phyloP scores from a whole-genome alignment of 2,329 filamentous ascomycete genomes.

The Dothistroma pini region DNA sequence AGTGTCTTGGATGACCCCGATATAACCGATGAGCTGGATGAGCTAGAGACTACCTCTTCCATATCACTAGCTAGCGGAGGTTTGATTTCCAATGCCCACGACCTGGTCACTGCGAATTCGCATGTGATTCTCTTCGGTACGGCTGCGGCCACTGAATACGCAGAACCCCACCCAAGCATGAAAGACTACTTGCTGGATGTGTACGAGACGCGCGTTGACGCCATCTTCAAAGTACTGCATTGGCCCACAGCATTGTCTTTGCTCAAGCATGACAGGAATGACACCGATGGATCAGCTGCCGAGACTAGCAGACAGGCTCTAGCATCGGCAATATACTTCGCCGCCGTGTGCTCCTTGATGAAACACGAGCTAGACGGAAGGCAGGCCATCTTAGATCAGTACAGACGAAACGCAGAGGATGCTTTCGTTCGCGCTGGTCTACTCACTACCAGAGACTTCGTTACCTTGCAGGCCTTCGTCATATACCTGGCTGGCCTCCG shows the following conservation, averaged over 20 bases:
- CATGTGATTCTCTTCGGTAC: not conserved
- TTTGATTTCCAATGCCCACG: not conserved
- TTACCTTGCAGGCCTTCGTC: conserved; percentile 9
- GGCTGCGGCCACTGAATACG: not conserved
- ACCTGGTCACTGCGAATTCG: not conserved
- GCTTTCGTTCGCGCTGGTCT: not conserved
- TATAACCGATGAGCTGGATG: not conserved
- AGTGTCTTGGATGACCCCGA: conserved; percentile 6
- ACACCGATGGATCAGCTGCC: not conserved
- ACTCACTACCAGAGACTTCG: conserved; percentile 3
- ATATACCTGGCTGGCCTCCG: conserved; percentile 11
- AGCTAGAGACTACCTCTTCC: not conserved
- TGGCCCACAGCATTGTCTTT: conserved; percentile 7
- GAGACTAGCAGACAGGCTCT: not conserved
- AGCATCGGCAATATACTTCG: conserved; percentile 10
- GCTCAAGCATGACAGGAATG: not conserved
- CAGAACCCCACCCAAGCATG: not conserved
- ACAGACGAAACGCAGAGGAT: not conserved
- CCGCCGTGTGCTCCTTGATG: conserved; percentile 6
- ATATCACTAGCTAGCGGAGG: not conserved
- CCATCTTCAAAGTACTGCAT: conserved; percentile 13
- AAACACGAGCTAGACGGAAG: conserved; percentile 7
- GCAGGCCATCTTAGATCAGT: not conserved
- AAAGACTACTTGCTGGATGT: conserved; percentile 1
- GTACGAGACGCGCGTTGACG: conserved; percentile 11